A percentile compares a stretch with the other conserved stretches of the same genome.
Conservation (phyloP, 345 rosid genomes). For the Odontarrhena argentea region DNA sequence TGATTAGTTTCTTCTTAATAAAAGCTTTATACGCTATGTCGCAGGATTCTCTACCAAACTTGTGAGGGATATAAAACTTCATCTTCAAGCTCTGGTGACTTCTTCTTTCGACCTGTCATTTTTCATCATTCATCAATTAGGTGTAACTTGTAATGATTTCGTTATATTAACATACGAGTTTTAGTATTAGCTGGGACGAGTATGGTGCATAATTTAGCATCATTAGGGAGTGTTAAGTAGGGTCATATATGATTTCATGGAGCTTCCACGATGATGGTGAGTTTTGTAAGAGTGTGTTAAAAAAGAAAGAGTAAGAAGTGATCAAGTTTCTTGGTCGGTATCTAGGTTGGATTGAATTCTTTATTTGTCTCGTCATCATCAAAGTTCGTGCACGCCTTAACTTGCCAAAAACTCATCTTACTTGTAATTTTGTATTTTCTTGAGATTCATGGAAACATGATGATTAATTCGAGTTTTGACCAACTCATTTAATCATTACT, state of each 20-base stretch:
- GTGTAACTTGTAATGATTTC: slow-evolving; percentile 22
- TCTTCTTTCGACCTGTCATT: slow-evolving; percentile 2
- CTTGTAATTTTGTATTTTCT: neutral
- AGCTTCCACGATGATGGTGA: slow-evolving; percentile 31
- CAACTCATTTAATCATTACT: neutral
- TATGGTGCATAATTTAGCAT: slow-evolving; percentile 33
- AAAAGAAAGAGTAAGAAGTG: slow-evolving; percentile 41
- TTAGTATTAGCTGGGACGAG: slow-evolving; percentile 4
- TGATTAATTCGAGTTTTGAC: slow-evolving; percentile 30
- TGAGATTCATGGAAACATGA: slow-evolving; percentile 23
- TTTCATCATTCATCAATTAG: slow-evolving; percentile 22
- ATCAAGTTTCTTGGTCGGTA: slow-evolving; percentile 45
- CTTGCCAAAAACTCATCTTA: slow-evolving; percentile 29
- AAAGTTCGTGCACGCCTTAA: slow-evolving; percentile 55
- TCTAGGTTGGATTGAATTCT: slow-evolving; percentile 45
- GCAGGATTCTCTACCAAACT: slow-evolving; percentile 26
- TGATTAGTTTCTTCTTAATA: slow-evolving; percentile 15
- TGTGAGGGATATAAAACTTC: neutral
- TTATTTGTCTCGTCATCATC: slow-evolving; percentile 48
- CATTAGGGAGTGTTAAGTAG: slow-evolving; percentile 40
- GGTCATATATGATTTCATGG: slow-evolving; percentile 30
- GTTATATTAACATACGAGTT: neutral
- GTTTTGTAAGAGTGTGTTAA: slow-evolving; percentile 16
- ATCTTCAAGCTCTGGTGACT: slow-evolving; percentile 25
- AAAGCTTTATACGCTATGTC: slow-evolving; percentile 25